Evolutionary conservation across 2,329 filamentous ascomycete genomes (phyloP).

Genomic region (Ascocoryne sarcoides): DNA sequence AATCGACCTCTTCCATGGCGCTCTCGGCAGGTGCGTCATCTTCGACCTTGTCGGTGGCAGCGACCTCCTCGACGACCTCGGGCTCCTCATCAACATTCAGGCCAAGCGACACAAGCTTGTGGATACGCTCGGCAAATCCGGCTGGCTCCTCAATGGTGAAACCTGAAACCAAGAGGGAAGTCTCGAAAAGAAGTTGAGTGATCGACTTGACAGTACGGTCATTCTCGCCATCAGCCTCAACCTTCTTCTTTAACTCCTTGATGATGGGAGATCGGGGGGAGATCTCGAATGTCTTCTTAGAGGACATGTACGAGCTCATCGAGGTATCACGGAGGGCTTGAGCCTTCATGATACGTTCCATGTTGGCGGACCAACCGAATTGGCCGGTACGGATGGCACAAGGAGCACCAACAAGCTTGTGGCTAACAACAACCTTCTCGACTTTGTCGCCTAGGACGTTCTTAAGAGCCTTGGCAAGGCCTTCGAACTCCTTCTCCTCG

Average conservation of each 20-base stretch:
- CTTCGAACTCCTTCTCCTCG: conserved; percentile 98
- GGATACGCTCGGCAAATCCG: conserved; percentile 96
- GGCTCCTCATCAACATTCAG: conserved; percentile 95
- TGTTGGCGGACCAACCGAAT: conserved; percentile 99
- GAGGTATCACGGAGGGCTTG: conserved; percentile 99
- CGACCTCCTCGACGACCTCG: conserved; percentile 57
- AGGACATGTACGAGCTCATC: conserved; percentile 99
- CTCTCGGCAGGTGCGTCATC: conserved; percentile 55
- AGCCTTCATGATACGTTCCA: conserved; percentile 99
- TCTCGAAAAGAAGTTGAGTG: conserved; percentile 97
- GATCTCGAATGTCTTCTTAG: conserved; percentile 99
- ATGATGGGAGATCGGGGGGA: conserved; percentile 97
- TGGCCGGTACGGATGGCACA: conserved; percentile 99
- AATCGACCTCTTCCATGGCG: conserved; percentile 99
- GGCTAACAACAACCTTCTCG: conserved; percentile 98
- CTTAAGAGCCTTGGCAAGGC: conserved; percentile 93
- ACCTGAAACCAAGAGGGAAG: conserved; percentile 92
- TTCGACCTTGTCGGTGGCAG: conserved; percentile 49
- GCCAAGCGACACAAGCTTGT: conserved; percentile 98
- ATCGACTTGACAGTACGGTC: conserved; percentile 99
- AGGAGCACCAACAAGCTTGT: conserved; percentile 91
- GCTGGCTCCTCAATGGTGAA: conserved; percentile 99
- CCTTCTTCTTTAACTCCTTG: conserved; percentile 99
- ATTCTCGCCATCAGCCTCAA: conserved; percentile 93
- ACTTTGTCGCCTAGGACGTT: conserved; percentile 99